phyloP scores from a whole-genome alignment of 768 basidiomycete species.

The Mycena latifolia region DNA sequence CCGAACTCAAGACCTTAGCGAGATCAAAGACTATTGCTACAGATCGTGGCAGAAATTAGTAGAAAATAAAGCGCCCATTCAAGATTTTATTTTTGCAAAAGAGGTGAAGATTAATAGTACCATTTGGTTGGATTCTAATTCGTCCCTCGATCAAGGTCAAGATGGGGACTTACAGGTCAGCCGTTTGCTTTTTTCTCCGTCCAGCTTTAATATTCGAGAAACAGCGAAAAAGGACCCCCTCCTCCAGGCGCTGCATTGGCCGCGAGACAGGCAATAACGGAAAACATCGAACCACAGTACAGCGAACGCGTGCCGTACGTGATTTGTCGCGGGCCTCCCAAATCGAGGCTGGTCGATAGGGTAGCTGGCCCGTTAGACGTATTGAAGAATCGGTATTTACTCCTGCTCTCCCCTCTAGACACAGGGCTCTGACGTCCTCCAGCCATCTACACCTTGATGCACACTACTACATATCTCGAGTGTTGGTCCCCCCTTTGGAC shows the following conservation, averaged over 20 bases:
- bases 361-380: slow-evolving; percentile 82
- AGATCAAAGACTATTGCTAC: slow-evolving; percentile 90
- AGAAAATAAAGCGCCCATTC: slow-evolving; percentile 83
- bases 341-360: slow-evolving; percentile 77
- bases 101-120: slow-evolving; percentile 73
- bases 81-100: slow-evolving; percentile 96
- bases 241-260: slow-evolving; percentile 95
- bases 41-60: slow-evolving; percentile 87
- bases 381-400: slow-evolving; percentile 66
- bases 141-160: slow-evolving; percentile 40
- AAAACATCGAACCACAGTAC: slow-evolving; percentile 90
- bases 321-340: slow-evolving; percentile 75
- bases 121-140: too few species aligned
- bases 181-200: background rate
- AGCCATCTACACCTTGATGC: slow-evolving; percentile 87
- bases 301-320: slow-evolving; percentile 95
- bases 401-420: background rate
- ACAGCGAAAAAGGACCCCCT: slow-evolving; percentile 85
- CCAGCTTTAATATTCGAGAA: background rate
- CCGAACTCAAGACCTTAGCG: slow-evolving; percentile 87
- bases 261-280: slow-evolving; percentile 75
- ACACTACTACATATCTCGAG: slow-evolving; percentile 86
- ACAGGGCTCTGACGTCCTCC: slow-evolving; percentile 1
- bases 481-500: slow-evolving; percentile 91
- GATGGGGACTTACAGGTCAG: slow-evolving; percentile 92